Percentiles rank a stretch among this genome's conserved stretches.
Evolutionary conservation across 1,139 yeast species (phyloP).

Genomic region (Eremothecium gossypii): DNA sequence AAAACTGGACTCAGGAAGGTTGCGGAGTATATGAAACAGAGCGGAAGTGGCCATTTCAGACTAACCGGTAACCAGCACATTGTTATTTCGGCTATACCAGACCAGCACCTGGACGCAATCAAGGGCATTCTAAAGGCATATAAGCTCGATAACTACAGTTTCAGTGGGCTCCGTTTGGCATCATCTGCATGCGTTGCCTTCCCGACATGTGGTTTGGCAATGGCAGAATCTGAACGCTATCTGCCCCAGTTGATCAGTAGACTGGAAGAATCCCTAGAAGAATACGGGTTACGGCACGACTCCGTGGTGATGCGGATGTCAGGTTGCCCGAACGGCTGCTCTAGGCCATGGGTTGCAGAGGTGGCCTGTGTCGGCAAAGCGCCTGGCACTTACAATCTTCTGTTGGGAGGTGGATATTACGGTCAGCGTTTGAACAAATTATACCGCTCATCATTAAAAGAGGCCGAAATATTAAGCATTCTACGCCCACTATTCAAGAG

Average conservation of each 20-base stretch:
- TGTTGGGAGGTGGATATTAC: slow-evolving; percentile 95
- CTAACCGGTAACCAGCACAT: slow-evolving; percentile 95
- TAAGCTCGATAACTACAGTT: slow-evolving; percentile 76
- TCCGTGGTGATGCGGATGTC: slow-evolving; percentile 97
- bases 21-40: slow-evolving; percentile 55
- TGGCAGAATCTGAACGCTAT: slow-evolving; percentile 97
- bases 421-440: slow-evolving; percentile 91
- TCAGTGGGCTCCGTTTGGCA: slow-evolving; percentile 76
- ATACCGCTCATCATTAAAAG: slow-evolving; percentile 80
- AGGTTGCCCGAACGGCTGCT: slow-evolving; percentile 98
- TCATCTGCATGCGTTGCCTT: slow-evolving; percentile 97
- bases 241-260: slow-evolving; percentile 75
- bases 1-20: slow-evolving; percentile 76
- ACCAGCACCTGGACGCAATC: slow-evolving; percentile 53
- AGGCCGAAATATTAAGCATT: slow-evolving; percentile 71
- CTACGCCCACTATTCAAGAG: slow-evolving; percentile 82
- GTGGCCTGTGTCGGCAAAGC: slow-evolving; percentile 95
- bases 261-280: slow-evolving; percentile 78
- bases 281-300: slow-evolving; percentile 88
- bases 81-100: slow-evolving; percentile 62
- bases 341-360: slow-evolving; percentile 97
- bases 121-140: slow-evolving; percentile 60
- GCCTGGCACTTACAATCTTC: slow-evolving; percentile 80
- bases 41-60: slow-evolving; percentile 69
- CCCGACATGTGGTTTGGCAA: slow-evolving; percentile 98